Base-by-base conservation (phyloP, 2,329 filamentous ascomycete species). In the Lasiodiplodia sp. region DNA sequence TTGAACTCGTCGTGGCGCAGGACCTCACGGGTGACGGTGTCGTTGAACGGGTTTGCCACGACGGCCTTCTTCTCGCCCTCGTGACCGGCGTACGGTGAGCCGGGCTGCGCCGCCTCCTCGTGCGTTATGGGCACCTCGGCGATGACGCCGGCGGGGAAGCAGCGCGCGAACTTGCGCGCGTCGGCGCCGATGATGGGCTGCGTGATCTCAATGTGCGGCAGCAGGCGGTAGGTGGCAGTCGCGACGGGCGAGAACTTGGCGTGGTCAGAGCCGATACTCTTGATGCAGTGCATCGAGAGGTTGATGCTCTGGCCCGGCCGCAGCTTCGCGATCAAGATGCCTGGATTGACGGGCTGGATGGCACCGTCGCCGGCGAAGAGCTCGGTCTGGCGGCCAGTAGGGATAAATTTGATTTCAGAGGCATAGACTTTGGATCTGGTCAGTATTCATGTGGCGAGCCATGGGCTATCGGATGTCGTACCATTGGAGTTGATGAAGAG, bases 231-330 rank as follows among this genome's bases (percentile, higher is more conserved):
- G 28, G 92, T 93, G 3, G 96, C 96, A 1, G 96, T 97, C 3
- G 95, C 94, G 44, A 98, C 96, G 57, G 96, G 96, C 0, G 93
- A 97, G 84, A 96, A 99, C 82, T 99, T 99, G 74, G 96, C 91
- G 80, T 99, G 96, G 81, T 99, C 96, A 71, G 91, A 89, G 58
- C 96, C 96, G 73, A 96, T 89, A 70, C 96, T 96, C 83, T 97
- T 97, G 82, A 97, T 90, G 83, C 95, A 96, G 84, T 98, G 94
- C 87, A 97, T 91, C 73, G 92, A 89, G 70, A 97, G 85, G 76
- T 92, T 87, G 75, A 99, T 92, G 74, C 89, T 88, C 84, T 99
- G 96, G 4, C 92, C 92, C 0, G 96, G 96, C 34, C 96, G 90
- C 80, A 99, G 84, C 84, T 99, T 99, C 70, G 94, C 94, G 77